Base-by-base conservation (phyloP, 2,329 filamentous ascomycete genomes). In the Xylaria arbuscula region DNA sequence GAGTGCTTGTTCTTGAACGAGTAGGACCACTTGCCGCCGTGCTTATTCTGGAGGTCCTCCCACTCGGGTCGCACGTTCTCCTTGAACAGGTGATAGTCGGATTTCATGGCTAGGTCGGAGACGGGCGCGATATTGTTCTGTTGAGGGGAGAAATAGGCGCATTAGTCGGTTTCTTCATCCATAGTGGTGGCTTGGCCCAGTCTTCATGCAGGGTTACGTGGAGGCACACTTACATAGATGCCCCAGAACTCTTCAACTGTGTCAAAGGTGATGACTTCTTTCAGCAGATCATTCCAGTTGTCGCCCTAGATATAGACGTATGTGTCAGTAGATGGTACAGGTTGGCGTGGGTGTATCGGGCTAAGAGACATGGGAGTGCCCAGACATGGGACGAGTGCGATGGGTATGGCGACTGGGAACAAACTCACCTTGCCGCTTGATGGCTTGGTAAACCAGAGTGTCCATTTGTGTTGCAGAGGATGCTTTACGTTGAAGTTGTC, bases 401-500 rank as follows among this genome's bases (percentile, higher is more conserved):
- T 11, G 17, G 28, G 24, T 10, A 61, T 22, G 28, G 38, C 13
- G 15, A 56, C 8, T 7, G 45, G 48, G 32, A 45, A 40, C 7
- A 62, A 54, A 76, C 85, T 68, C 82, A 96, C 94, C 91, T 97
- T 98, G 84, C 94, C 94, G 80, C 91, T 97, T 51, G 95, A 92
- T 62, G 96, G 95, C 88, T 98, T 98, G 78, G 95, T 98, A 86
- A 98, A 99, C 97, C 97, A 99, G 65, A 99, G 87, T 68, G 96
- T 98, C 96, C 96, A 99, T 80, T 93, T 92, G 86, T 98, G 92
- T 88, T 97, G 94, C 70, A 99, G 88, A 74, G 94, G 95, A 82
- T 99, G 96, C 88, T 98, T 99, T 82, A 99, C 96, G 77, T 97
- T 99, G 89, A 99, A 99, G 87, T 99, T 98, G 74, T 98, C 92